A percentile compares a stretch with the other conserved stretches of the same genome.
Conservation (phyloP, 495 filamentous ascomycete genomes). For the Aspergillus affinis region DNA sequence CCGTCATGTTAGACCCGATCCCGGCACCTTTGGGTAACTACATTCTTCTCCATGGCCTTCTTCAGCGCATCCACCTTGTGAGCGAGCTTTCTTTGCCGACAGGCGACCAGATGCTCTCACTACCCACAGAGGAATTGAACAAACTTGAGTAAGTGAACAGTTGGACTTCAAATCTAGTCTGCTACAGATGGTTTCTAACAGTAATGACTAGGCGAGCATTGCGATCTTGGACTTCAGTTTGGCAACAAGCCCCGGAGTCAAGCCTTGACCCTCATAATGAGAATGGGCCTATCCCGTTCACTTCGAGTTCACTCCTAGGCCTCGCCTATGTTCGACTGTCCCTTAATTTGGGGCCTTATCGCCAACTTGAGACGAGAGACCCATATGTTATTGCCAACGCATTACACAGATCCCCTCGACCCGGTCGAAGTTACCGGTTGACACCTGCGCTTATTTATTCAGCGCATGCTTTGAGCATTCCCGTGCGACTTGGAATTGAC, state of each 20-base stretch:
- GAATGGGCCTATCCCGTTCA: conserved; percentile 43
- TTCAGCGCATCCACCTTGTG: conserved; percentile 41
- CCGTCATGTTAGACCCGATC: conserved; percentile 33
- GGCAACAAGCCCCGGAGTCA: conserved; percentile 45
- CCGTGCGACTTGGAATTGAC: conserved; percentile 40
- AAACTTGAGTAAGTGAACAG: conserved; percentile 35
- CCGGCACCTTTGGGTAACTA: conserved; percentile 42
- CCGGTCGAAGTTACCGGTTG: conserved; percentile 37
- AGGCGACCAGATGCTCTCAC: conserved; percentile 30
- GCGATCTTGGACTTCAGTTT: conserved; percentile 41
- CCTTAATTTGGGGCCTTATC: conserved; percentile 37
- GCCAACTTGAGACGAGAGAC: conserved; percentile 39
- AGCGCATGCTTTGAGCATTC: conserved; percentile 41
- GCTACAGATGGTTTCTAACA: conserved; percentile 3
- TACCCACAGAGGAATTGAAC: conserved; percentile 40
- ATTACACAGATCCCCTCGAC: conserved; percentile 32
- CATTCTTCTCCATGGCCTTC: conserved; percentile 39
- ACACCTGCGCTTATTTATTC: conserved; percentile 41
- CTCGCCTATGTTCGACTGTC: conserved; percentile 43
- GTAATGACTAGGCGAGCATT: conserved; percentile 31
- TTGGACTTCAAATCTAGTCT: neutral
- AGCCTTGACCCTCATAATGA: conserved; percentile 42
- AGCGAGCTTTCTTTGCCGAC: conserved; percentile 40
- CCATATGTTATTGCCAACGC: conserved; percentile 34
- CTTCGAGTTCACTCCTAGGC: conserved; percentile 38